These are phyloP conservation scores for Fusarium anguioides DNA, from an alignment of 2,329 filamentous ascomycete species.

Conservation along the genomic window DNA sequence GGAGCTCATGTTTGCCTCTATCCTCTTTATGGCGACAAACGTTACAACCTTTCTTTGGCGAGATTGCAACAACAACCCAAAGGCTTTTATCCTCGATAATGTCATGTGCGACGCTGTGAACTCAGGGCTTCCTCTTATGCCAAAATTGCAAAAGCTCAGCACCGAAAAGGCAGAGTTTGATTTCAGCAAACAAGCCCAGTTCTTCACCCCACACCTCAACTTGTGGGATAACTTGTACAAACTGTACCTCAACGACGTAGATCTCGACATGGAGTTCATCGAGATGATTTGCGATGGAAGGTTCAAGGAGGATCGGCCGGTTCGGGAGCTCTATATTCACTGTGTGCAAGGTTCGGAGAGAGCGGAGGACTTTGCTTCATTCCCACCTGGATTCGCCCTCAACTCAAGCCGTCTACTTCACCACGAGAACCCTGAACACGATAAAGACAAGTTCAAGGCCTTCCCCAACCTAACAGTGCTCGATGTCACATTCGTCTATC, in stretches of 20 bases:
- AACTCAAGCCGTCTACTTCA: constrained; percentile 1
- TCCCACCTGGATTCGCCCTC: neutral
- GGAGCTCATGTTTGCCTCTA: constrained; percentile 27
- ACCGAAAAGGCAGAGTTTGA: constrained; percentile 14
- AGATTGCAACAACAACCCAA: constrained; percentile 26
- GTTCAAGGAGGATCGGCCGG: constrained; percentile 16
- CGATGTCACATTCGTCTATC: constrained; percentile 6
- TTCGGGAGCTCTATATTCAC: constrained; percentile 13
- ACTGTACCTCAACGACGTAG: constrained; percentile 17
- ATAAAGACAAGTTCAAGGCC: constrained; percentile 24
- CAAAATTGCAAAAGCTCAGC: constrained; percentile 4
- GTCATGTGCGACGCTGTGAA: neutral
- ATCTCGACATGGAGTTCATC: constrained; percentile 24
- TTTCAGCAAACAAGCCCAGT: constrained; percentile 14
- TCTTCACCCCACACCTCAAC: constrained; percentile 21
- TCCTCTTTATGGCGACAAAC: constrained; percentile 20
- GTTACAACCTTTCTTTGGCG: constrained; percentile 25
- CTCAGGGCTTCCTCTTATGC: constrained; percentile 15
- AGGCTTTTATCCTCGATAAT: constrained; percentile 1
- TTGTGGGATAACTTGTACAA: constrained; percentile 23
- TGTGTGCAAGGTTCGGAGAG: constrained; percentile 15
- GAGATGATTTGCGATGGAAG: constrained; percentile 9
- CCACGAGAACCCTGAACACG: neutral
- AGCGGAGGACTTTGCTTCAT: neutral
- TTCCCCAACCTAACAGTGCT: constrained; percentile 20